Evolutionary conservation across 78 protist genomes (phyloP).

Genomic region (Dictyostelium purpureum): DNA sequence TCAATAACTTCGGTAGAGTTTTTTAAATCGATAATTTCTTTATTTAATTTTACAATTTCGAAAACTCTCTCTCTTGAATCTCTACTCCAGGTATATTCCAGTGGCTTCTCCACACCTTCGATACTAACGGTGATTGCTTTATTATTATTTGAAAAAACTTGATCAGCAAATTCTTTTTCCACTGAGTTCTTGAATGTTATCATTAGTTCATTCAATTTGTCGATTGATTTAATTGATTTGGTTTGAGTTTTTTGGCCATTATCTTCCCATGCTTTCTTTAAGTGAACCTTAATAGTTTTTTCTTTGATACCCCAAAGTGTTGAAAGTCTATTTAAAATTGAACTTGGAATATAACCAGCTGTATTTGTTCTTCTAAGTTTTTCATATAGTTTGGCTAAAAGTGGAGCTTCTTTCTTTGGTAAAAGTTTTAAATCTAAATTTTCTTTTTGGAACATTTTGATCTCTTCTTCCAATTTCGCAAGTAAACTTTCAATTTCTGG

Average conservation of each 20-base stretch:
- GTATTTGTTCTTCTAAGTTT: constrained; percentile 5
- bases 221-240: background rate
- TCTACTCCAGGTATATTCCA: background rate
- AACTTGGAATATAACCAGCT: constrained; percentile 29
- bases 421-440: background rate
- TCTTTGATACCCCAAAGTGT: constrained; percentile 49
- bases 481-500: constrained; percentile 12
- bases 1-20: background rate
- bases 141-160: background rate
- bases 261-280: constrained; percentile 62
- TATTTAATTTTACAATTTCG: constrained; percentile 15
- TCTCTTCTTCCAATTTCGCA: constrained; percentile 3
- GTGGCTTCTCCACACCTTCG: background rate
- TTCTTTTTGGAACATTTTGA: background rate
- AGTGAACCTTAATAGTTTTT: constrained; percentile 31
- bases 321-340: constrained; percentile 5
- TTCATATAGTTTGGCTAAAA: constrained; percentile 35
- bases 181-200: background rate
- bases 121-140: background rate
- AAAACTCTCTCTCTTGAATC: background rate
- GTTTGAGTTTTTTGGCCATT: constrained; percentile 19
- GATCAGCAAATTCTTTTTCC: constrained; percentile 4
- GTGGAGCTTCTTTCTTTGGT: constrained; percentile 17
- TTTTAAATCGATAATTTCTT: constrained; percentile 47
- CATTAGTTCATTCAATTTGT: background rate